Evolutionary conservation across 2,329 filamentous ascomycete species (phyloP), one percentile per base, ranked within the genome.

Genomic region (Verticillium klebahnii): DNA sequence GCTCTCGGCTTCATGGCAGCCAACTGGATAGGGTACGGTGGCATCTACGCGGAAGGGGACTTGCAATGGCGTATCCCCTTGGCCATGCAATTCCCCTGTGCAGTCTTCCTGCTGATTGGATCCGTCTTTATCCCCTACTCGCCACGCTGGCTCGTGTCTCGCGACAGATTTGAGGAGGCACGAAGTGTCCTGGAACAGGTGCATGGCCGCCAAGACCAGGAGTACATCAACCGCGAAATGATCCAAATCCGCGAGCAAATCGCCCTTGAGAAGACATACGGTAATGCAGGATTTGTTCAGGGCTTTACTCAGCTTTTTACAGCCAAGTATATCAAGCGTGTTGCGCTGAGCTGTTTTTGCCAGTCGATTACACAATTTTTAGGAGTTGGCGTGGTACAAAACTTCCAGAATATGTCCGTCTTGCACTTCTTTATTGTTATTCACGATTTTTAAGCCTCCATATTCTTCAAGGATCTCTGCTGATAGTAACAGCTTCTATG

Each of bases 11-110:
- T 81, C 3, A 84, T 84, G 81, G 72, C 75, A 64, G 82, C 80
- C 5, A 86, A 85, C 68, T 85, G 83, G 83, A 77, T 85, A 4
- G 83, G 83, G 3, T 85, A 80, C 65, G 82, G 81, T 0, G 84
- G 82, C 63, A 77, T 79, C 23, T 84, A 79, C 60, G 81, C 82
- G 0, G 83, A 84, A 61, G 83, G 83, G 0, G 67, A 76, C 4
- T 69, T 78, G 0, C 83, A 85, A 68, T 86, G 83, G 83, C 77
- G 83, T 12, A 71, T 85, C 0, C 83, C 83, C 0, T 75, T 85
- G 3, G 82, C 74, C 0, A 76, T 85, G 31, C 83, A 85, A 68
- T 79, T 85, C 12, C 82, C 83, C 0, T 85, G 81, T 80, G 82
- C 82, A 2, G 67, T 85, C 5, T 73, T 85, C 54, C 72, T 86